Percentiles rank a stretch among this genome's conserved stretches.
phyloP scores from a whole-genome alignment of 2,329 filamentous ascomycete genomes.

The Stromatinia cepivora region DNA sequence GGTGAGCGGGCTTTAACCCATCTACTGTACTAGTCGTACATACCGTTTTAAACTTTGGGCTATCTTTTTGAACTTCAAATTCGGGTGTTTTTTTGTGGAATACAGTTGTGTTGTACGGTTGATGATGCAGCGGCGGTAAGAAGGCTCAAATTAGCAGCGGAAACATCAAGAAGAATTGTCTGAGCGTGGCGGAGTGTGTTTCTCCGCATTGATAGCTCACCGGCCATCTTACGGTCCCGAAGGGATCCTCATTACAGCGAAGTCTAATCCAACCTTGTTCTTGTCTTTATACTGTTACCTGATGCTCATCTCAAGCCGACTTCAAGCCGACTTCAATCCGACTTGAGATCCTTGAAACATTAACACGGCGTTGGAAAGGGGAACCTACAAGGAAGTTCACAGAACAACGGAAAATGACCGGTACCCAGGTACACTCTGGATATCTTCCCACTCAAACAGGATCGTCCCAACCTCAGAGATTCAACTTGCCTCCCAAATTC shows the following conservation, averaged over 20 bases:
- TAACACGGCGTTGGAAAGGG: neutral
- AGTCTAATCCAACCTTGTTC: neutral
- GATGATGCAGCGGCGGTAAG: neutral
- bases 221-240: neutral
- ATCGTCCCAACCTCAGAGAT: neutral
- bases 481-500: neutral
- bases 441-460: neutral
- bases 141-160: neutral
- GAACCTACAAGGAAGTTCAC: constrained; percentile 1
- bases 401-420: neutral
- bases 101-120: neutral
- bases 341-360: neutral
- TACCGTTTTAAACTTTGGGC: neutral
- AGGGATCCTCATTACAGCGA: neutral
- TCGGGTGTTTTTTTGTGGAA: too few species aligned
- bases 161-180: neutral
- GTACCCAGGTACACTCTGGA: neutral
- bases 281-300: neutral
- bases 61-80: neutral
- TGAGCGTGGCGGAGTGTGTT: neutral
- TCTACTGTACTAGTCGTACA: too few species aligned
- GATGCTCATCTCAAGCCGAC: neutral
- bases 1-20: neutral
- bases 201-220: constrained; percentile 11
- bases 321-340: neutral